Conservation (phyloP, 2,329 filamentous ascomycete genomes). For the Hymenoscyphus repandus region DNA sequence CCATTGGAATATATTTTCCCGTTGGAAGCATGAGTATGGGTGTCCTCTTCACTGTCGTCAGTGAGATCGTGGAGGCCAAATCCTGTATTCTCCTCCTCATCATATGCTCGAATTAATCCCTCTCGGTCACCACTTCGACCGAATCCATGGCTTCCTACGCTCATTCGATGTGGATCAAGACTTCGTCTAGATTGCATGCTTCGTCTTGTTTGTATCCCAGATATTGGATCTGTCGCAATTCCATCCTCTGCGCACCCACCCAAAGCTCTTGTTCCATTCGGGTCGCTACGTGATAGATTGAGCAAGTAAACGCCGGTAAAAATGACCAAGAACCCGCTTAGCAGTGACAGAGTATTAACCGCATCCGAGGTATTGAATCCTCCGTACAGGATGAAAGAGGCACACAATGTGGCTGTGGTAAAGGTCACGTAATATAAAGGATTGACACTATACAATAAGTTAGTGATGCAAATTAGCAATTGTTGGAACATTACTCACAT, state of each 20-base stretch:
- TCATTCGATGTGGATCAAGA: constrained; percentile 52
- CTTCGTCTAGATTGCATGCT: constrained; percentile 89
- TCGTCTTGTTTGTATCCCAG: constrained; percentile 80
- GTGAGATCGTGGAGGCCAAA: constrained; percentile 76
- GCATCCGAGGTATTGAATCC: constrained; percentile 93
- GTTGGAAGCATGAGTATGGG: constrained; percentile 19
- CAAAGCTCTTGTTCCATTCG: constrained; percentile 67
- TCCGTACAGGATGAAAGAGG: constrained; percentile 91
- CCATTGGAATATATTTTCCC: constrained; percentile 25
- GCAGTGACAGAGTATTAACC: constrained; percentile 85
- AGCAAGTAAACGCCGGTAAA: constrained; percentile 94
- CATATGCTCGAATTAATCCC: constrained; percentile 82
- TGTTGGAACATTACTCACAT: constrained; percentile 61
- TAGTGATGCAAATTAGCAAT: constrained; percentile 8
- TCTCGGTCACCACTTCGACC: constrained; percentile 61
- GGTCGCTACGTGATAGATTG: constrained; percentile 90
- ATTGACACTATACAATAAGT: constrained; percentile 50
- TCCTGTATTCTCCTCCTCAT: constrained; percentile 69
- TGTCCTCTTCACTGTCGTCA: constrained; percentile 68
- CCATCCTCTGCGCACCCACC: constrained; percentile 63
- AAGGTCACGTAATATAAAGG: constrained; percentile 94
- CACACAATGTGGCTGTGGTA: constrained; percentile 87
- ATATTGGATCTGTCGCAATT: constrained; percentile 86
- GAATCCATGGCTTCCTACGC: constrained; percentile 56
- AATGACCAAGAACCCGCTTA: constrained; percentile 90